Conservation (phyloP, 345 rosid species). For the Dimocarpus longan region DNA sequence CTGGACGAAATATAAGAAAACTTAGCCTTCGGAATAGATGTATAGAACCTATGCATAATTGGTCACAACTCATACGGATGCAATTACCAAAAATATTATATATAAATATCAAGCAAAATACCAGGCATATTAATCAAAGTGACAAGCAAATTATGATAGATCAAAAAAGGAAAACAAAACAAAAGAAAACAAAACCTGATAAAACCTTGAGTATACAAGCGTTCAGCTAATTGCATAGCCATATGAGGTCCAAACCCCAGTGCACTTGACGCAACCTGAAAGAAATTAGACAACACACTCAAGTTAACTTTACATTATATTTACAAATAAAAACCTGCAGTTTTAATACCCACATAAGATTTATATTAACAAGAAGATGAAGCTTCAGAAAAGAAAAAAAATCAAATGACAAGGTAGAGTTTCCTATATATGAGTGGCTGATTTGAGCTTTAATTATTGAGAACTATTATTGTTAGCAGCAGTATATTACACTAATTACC, state of each 20-base stretch:
- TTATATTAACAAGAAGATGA: neutral
- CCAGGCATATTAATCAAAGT: constrained; percentile 20
- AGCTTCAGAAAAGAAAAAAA: neutral
- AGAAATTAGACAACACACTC: constrained; percentile 13
- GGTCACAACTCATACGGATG: neutral
- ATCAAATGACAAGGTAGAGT: constrained; percentile 1
- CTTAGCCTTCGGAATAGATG: neutral
- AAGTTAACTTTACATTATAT: neutral
- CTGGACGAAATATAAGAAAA: neutral
- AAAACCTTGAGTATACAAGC: constrained; percentile 88
- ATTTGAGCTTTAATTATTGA: neutral
- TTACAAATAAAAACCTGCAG: neutral
- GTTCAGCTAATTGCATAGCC: constrained; percentile 93
- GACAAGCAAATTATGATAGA: constrained; percentile 10
- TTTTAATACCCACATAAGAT: neutral
- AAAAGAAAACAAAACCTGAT: constrained; percentile 68
- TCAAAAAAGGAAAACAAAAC: neutral
- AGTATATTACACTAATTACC: neutral
- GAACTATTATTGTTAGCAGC: neutral
- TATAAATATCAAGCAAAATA: constrained; percentile 3
- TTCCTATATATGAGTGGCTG: neutral
- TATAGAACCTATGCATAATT: constrained; percentile 3
- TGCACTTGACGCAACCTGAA: constrained; percentile 95
- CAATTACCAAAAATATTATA: neutral
- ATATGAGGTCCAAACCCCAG: constrained; percentile 91